Evolutionary conservation across 331 rosid genomes (phyloP).

Genomic region (Malus hybrid): DNA sequence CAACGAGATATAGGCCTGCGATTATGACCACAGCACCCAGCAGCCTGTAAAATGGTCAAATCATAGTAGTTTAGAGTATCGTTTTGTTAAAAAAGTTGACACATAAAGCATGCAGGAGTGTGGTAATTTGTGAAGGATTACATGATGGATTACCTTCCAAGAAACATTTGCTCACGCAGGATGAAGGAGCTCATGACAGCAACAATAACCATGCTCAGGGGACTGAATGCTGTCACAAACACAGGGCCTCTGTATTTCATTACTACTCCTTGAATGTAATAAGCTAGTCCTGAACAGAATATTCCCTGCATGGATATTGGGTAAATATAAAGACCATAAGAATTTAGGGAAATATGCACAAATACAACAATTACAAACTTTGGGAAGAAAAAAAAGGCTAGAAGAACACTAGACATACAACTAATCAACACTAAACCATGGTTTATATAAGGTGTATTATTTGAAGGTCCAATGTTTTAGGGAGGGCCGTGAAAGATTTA

Average conservation of each 20-base stretch:
- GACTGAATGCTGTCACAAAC: conserved; percentile 82
- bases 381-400: too few relatives aligned
- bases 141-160: too few relatives aligned
- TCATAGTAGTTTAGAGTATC: neutral
- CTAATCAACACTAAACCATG: neutral
- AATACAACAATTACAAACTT: neutral
- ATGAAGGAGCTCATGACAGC: conserved; percentile 70
- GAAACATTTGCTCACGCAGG: conserved; percentile 33
- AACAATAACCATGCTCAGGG: conserved; percentile 78
- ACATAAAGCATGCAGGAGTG: conserved; percentile 45
- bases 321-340: neutral
- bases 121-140: too few relatives aligned
- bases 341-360: neutral
- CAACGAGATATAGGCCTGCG: conserved; percentile 61
- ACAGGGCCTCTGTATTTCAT: conserved; percentile 92
- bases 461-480: too few relatives aligned
- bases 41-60: conserved; percentile 35
- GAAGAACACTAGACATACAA: too few relatives aligned
- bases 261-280: conserved; percentile 87
- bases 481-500: too few relatives aligned
- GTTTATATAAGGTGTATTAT: neutral
- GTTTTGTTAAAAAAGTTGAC: neutral
- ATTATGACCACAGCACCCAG: conserved; percentile 68
- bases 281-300: conserved; percentile 81
- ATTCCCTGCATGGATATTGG: conserved; percentile 55